Evolutionary conservation across 2,329 filamentous ascomycete genomes (phyloP).

Genomic region (Magnaporthiopsis incrustans): DNA sequence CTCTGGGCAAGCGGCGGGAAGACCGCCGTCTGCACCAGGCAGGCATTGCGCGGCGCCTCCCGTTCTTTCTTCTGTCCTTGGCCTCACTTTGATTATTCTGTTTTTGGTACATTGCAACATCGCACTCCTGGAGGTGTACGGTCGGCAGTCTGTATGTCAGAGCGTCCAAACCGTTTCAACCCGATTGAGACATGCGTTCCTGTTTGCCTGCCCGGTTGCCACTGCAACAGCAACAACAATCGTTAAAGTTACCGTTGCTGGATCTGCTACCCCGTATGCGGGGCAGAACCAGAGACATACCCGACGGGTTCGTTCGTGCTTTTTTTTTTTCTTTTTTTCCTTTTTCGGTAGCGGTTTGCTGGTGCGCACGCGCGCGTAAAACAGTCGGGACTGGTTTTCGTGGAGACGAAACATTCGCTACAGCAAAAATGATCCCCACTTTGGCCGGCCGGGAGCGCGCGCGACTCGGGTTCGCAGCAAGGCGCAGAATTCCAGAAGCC

Average conservation of each 20-base stretch:
- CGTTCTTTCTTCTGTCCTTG: too few species aligned
- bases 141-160: not conserved
- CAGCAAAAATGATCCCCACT: not conserved
- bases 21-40: not conserved
- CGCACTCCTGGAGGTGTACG: too few species aligned
- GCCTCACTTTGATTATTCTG: too few species aligned
- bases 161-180: not conserved
- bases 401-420: not conserved
- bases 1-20: not conserved
- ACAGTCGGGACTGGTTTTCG: not conserved
- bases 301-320: not conserved
- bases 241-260: not conserved
- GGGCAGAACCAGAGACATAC: not conserved
- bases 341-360: not conserved
- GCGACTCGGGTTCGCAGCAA: not conserved
- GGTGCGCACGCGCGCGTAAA: not conserved
- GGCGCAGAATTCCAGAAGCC: not conserved
- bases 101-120: not conserved
- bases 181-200: not conserved
- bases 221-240: not conserved
- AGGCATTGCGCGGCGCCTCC: not conserved
- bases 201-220: not conserved
- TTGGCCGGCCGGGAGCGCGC: not conserved
- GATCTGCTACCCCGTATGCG: too few species aligned
- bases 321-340: too few species aligned